Evolutionary conservation across 2,329 filamentous ascomycete species (phyloP).

Genomic region (Diplodia mutila): DNA sequence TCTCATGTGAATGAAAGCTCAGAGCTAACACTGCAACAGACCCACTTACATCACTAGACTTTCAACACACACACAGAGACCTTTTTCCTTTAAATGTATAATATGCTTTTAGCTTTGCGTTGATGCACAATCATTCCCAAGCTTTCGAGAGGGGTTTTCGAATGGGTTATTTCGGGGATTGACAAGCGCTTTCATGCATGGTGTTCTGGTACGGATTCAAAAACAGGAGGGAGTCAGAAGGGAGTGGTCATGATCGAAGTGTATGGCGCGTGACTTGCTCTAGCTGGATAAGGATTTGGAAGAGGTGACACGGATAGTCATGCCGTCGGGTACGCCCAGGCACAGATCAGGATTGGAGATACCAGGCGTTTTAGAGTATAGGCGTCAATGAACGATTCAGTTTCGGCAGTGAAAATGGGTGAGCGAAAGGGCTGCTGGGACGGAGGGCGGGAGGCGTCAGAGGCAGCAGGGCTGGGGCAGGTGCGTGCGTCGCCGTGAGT

Average conservation of each 20-base stretch:
- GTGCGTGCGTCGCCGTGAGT: not conserved
- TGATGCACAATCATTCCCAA: not conserved
- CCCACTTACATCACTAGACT: not conserved
- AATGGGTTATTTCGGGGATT: constrained; percentile 9
- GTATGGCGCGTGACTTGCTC: constrained; percentile 24
- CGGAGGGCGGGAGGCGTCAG: not conserved
- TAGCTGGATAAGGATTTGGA: constrained; percentile 23
- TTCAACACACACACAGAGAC: not conserved
- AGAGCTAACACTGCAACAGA: not conserved
- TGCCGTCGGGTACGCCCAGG: constrained; percentile 22
- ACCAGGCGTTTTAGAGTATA: constrained; percentile 24
- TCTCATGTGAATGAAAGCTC: too few species aligned
- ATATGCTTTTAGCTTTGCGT: constrained; percentile 17
- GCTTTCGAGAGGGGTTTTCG: not conserved
- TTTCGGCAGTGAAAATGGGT: not conserved
- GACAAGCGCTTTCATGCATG: constrained; percentile 22
- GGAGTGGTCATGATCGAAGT: constrained; percentile 13
- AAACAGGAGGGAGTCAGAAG: constrained; percentile 20
- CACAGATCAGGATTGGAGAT: constrained; percentile 22
- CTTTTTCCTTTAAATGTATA: constrained; percentile 22
- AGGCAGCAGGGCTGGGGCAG: not conserved
- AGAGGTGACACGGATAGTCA: constrained; percentile 18
- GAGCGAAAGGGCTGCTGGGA: not conserved
- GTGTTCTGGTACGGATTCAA: constrained; percentile 21
- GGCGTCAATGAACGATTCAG: constrained; percentile 6